phyloP scores from a whole-genome alignment of 805 yeast species.

The Metschnikowia gelsemii region DNA sequence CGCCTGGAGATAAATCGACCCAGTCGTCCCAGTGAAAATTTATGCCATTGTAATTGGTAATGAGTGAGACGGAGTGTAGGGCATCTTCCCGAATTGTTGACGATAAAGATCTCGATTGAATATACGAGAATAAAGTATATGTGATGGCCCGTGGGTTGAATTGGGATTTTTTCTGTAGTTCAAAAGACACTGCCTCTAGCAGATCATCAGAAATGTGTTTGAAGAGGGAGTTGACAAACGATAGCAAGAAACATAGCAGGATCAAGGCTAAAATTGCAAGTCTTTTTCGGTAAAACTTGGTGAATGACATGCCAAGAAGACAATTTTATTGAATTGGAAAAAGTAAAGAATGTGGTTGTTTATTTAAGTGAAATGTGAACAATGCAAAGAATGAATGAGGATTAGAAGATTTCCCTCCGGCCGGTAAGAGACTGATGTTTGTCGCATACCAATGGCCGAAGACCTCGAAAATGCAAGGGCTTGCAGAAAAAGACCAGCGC shows the following conservation, averaged over 20 bases:
- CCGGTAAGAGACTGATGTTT: background rate
- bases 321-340: background rate
- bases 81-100: background rate
- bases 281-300: conserved; percentile 18
- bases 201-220: conserved; percentile 23
- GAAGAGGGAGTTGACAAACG: conserved; percentile 15
- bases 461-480: background rate
- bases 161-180: conserved; percentile 22
- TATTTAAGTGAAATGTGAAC: background rate
- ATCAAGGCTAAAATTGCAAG: conserved; percentile 12
- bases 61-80: conserved; percentile 4
- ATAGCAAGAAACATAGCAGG: conserved; percentile 10
- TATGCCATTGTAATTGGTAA: conserved; percentile 23
- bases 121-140: conserved; percentile 11
- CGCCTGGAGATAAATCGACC: conserved; percentile 31
- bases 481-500: background rate
- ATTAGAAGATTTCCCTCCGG: background rate
- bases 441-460: background rate
- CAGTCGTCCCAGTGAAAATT: conserved; percentile 44
- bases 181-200: conserved; percentile 26
- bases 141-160: conserved; percentile 29
- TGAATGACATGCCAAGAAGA: conserved; percentile 10
- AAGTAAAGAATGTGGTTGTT: too few relatives aligned
- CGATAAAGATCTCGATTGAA: conserved; percentile 6
- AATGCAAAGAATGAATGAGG: background rate